These are phyloP conservation scores for Pisolithus albus DNA, from an alignment of 768 basidiomycete genomes.

Conservation along the genomic window DNA sequence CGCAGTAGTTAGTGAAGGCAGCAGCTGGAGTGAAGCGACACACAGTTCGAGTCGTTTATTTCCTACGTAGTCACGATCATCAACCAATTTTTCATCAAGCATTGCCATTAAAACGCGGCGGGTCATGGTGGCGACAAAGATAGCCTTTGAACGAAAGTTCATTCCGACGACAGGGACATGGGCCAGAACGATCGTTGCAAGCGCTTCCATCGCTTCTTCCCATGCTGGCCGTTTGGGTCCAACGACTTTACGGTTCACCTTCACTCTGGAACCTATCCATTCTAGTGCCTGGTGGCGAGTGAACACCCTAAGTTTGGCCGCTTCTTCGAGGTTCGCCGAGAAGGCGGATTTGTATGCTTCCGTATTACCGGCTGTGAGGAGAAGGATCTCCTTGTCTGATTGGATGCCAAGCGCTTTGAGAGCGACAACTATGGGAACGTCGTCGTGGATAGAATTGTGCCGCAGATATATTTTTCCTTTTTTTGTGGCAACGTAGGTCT, in stretches of 20 bases:
- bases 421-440: slow-evolving; percentile 92
- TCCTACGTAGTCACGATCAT: slow-evolving; percentile 98
- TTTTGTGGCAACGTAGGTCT: slow-evolving; percentile 95
- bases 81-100: slow-evolving; percentile 94
- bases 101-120: slow-evolving; percentile 93
- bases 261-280: slow-evolving; percentile 90
- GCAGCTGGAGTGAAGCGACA: slow-evolving; percentile 28
- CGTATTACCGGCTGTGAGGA: slow-evolving; percentile 87
- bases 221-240: slow-evolving; percentile 80
- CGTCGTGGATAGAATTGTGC: slow-evolving; percentile 96
- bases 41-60: slow-evolving; percentile 98
- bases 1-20: slow-evolving; percentile 6
- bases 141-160: slow-evolving; percentile 89
- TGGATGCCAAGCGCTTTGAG: slow-evolving; percentile 95
- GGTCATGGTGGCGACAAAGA: slow-evolving; percentile 97
- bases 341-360: slow-evolving; percentile 85
- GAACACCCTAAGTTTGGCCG: slow-evolving; percentile 84
- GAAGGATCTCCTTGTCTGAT: slow-evolving; percentile 95
- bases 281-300: slow-evolving; percentile 92
- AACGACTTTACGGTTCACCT: slow-evolving; percentile 72
- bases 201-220: slow-evolving; percentile 93
- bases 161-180: slow-evolving; percentile 89
- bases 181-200: slow-evolving; percentile 95
- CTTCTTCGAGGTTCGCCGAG: slow-evolving; percentile 89
- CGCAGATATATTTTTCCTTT: slow-evolving; percentile 92